Evolutionary conservation across 768 basidiomycete genomes (phyloP).

Genomic region (Pilatotrama ljubarskyi): DNA sequence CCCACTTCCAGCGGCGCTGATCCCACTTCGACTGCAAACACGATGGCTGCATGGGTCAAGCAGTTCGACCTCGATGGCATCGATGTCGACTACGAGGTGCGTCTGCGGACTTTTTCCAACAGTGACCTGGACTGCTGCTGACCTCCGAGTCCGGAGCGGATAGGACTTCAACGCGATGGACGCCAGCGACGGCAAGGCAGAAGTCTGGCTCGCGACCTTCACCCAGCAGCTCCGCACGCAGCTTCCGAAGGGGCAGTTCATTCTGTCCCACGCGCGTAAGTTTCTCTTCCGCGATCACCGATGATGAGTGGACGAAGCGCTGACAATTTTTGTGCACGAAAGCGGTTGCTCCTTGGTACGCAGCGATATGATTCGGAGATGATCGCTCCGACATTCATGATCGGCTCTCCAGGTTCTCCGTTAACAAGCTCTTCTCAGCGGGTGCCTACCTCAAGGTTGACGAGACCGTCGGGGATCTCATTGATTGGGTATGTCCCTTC

Average conservation of each 20-base stretch:
- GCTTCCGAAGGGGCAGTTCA: slow-evolving; percentile 49
- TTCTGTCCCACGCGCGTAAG: slow-evolving; percentile 57
- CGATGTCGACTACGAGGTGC: slow-evolving; percentile 69
- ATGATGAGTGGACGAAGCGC: slow-evolving; percentile 19
- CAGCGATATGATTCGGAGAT: slow-evolving; percentile 21
- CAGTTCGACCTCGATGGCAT: slow-evolving; percentile 63
- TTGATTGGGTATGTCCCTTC: slow-evolving; percentile 54
- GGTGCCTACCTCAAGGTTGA: slow-evolving; percentile 62
- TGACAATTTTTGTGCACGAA: background rate
- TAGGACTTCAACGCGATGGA: slow-evolving; percentile 40
- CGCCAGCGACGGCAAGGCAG: slow-evolving; percentile 32
- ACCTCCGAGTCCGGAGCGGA: background rate
- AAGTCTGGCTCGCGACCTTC: slow-evolving; percentile 56
- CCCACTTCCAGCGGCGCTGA: slow-evolving; percentile 63
- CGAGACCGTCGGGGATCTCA: slow-evolving; percentile 50
- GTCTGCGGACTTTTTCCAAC: slow-evolving; percentile 22
- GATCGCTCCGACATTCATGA: background rate
- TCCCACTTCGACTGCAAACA: slow-evolving; percentile 59
- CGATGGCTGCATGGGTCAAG: slow-evolving; percentile 65
- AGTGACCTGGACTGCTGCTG: background rate
- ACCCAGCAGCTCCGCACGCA: slow-evolving; percentile 48
- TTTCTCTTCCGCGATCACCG: background rate
- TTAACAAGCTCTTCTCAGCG: slow-evolving; percentile 24
- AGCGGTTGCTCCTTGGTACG: slow-evolving; percentile 51
- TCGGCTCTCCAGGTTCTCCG: slow-evolving; percentile 33